Base-by-base conservation (phyloP, 768 basidiomycete species). In the Auricularia heimuer region DNA sequence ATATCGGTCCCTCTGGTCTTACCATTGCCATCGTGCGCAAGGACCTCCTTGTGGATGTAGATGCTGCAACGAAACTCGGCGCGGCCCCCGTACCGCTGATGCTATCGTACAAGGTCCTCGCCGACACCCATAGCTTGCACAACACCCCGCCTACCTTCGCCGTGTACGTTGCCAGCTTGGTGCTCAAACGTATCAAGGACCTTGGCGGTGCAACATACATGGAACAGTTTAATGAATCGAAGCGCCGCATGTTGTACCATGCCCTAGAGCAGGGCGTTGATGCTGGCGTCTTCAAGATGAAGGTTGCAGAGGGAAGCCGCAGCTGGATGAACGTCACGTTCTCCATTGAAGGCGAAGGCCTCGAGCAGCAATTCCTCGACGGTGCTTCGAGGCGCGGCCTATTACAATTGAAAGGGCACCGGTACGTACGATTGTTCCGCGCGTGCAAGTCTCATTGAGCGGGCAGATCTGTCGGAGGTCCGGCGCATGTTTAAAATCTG, bases 321-420 rank as follows among this genome's bases (percentile, higher is more conserved):
- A 98, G 95, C 75, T 90, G 90, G 86, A 98, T 98, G 96, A 99
- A 99, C 73, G 81, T 92, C 16, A 90, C 92, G 0, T 98, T 98
- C 75, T 83, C 85, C 63, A 78, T 95, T 12, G 68, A 85, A 12
- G 89, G 86, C 0, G 87, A 90, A n/a, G 88, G 82, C 1, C 81
- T 80, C 21, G 79, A 62, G 33, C 54, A 62, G 12, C 80, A 97
- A 74, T 98, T 98, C 74, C 73, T 98, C 68, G 80, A 82, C 21
- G 92, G 89, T 10, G 95, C 95, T 0, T 89, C 93, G 71, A 79
- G 78, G 69, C 78, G 75, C 65, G 92, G 90, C 0, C 86, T 98
- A 83, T 87, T 86, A 70, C 90, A 90, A 39, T 76, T 97, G 64
- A 95, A 93, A 74, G 97, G 97, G 0, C 97, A 99, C 79, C 83